Evolutionary conservation across 2,329 filamentous ascomycete species (phyloP).

Genomic region (Fusarium sp.): DNA sequence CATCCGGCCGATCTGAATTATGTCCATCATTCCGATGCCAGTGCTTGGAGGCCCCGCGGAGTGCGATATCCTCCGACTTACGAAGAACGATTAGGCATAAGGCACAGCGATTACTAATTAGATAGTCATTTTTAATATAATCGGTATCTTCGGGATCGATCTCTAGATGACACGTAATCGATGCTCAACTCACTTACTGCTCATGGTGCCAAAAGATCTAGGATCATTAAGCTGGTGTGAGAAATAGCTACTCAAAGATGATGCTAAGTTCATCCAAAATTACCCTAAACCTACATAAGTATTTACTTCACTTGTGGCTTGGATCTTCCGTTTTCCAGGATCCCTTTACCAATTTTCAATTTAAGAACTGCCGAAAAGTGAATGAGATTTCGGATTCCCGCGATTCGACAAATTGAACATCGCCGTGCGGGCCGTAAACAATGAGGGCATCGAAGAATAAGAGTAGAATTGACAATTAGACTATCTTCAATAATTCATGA

Average conservation of each 20-base stretch:
- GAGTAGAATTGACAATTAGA: too few relatives aligned
- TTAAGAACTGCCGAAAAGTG: neutral
- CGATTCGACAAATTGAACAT: too few relatives aligned
- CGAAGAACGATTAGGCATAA: neutral
- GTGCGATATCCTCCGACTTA: neutral
- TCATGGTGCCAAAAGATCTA: too few relatives aligned
- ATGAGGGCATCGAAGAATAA: accelerated
- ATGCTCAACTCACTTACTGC: neutral
- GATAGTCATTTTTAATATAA: neutral
- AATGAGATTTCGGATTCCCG: neutral
- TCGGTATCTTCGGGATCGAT: neutral
- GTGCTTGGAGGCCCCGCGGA: neutral
- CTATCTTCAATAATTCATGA: too few relatives aligned
- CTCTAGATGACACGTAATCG: neutral
- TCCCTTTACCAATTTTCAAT: accelerated
- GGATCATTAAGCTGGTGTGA: neutral
- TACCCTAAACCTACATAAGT: too few relatives aligned
- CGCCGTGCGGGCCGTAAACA: accelerated
- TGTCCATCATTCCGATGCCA: neutral
- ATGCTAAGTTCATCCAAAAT: neutral
- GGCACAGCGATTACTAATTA: neutral
- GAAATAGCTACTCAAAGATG: neutral
- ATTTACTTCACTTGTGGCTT: neutral
- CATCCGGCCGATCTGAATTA: neutral
- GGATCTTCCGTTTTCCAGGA: accelerated